Evolutionary conservation across 345 rosid species (phyloP).

Genomic region (Melaleuca alternifolia): DNA sequence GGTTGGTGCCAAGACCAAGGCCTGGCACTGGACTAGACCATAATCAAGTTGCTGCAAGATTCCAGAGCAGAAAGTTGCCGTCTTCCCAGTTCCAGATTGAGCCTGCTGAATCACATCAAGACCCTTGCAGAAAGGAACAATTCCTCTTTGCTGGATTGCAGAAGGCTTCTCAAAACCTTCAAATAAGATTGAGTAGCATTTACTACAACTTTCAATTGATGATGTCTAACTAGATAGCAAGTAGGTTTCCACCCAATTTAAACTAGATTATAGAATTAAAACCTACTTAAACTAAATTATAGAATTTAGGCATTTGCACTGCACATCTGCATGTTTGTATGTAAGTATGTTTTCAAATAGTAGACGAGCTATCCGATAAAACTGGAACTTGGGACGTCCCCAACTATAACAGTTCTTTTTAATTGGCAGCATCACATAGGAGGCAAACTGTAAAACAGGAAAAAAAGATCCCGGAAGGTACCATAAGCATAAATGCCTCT

Average conservation of each 20-base stretch:
- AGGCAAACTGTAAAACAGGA: background rate
- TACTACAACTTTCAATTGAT: background rate
- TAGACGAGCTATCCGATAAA: background rate
- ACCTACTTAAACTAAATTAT: background rate
- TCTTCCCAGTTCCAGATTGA: conserved; percentile 95
- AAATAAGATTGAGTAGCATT: background rate
- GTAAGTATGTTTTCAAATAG: background rate
- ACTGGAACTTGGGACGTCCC: background rate
- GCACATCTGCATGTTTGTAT: background rate
- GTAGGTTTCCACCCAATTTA: background rate
- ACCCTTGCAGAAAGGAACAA: conserved; percentile 91
- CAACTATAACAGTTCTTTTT: background rate
- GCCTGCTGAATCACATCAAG: conserved; percentile 98
- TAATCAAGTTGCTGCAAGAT: conserved; percentile 84
- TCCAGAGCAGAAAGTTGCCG: conserved; percentile 95
- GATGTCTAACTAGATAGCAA: background rate
- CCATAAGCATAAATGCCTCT: conserved; percentile 97
- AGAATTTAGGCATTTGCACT: background rate
- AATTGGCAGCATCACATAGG: background rate
- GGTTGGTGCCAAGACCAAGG: conserved; percentile 85
- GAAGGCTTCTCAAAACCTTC: conserved; percentile 93
- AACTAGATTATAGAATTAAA: background rate
- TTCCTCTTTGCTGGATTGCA: conserved; percentile 95
- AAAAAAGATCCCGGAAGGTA: conserved; percentile 5
- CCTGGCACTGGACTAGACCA: conserved; percentile 66